Evolutionary conservation across 345 rosid species (phyloP), one percentile per base, ranked within the genome.

Genomic region (Psidium guajava): DNA sequence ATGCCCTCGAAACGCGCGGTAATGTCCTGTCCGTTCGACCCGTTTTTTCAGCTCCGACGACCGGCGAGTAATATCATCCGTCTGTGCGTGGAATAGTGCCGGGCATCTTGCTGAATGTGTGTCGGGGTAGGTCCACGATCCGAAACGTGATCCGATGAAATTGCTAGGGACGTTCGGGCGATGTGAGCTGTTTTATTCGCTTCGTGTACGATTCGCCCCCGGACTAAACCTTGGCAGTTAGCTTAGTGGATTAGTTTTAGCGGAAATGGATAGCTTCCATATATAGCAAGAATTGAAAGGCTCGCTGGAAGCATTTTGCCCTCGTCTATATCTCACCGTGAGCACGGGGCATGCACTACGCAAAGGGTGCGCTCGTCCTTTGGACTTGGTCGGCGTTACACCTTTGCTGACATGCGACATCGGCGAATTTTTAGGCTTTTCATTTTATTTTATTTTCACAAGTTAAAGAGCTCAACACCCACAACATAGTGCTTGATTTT

Each of bases 1-100:
- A 0, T 59, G 28, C 18, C 12, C 9, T 59, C 32, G 1, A 6
- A 59, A 27, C 2, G 1, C 8, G 27, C 0, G 21, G 21, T 0
- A 6, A 61, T 6, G 73, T 61, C 73, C 1, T 6, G 4, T 58
- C 14, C 15, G 36, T 27, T 61, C 0, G 11, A 27, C 40, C 5
- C 0, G 1, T 14, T 9, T 2, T 59, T 59, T 1, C 6, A 16
- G 73, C 14, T 6, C 5, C 0, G 5, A 14, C 1, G 73, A 61
- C 73, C 2, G 32, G 32, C 5, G 0, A 61, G 73, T 27, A 13
- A 61, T 27, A 16, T 27, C 20, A 14, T 61, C 16, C 0, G 2
- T 14, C 0, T 6, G 21, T 1, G 0, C 40, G 8, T 27, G 11
- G 58, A 27, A 27, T 14, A 61, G 21, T 27, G 73, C 20, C 4